These are phyloP conservation scores for Haplographium delicatum DNA, from an alignment of 495 filamentous ascomycete species.

Conservation along the genomic window DNA sequence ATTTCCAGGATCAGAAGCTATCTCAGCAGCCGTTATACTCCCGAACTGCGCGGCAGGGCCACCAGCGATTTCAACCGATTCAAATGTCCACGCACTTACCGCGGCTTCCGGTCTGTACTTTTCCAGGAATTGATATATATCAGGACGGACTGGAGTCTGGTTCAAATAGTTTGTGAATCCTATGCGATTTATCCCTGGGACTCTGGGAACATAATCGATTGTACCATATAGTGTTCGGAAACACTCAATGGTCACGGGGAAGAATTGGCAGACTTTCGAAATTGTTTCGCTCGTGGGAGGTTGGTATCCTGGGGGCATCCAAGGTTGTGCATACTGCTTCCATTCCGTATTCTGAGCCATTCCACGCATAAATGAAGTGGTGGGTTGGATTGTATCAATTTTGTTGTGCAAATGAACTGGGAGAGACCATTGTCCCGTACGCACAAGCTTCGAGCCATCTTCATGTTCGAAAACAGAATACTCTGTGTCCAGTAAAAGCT, in stretches of 20 bases:
- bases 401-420: constrained; percentile 49
- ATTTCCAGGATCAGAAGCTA: constrained; percentile 37
- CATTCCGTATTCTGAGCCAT: constrained; percentile 19
- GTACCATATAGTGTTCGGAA: constrained; percentile 51
- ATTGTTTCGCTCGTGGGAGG: constrained; percentile 12
- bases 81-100: constrained; percentile 51
- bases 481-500: constrained; percentile 52
- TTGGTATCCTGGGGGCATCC: constrained; percentile 11
- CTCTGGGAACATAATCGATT: constrained; percentile 35
- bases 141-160: constrained; percentile 56
- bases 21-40: constrained; percentile 15
- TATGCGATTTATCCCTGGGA: constrained; percentile 37
- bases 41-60: constrained; percentile 50
- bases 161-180: constrained; percentile 68
- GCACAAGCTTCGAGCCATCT: constrained; percentile 29
- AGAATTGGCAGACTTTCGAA: constrained; percentile 16
- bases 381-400: constrained; percentile 62
- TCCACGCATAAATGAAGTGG: constrained; percentile 52
- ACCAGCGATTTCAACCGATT: constrained; percentile 54
- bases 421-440: constrained; percentile 44
- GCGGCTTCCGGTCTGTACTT: constrained; percentile 45
- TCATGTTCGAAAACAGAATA: constrained; percentile 53
- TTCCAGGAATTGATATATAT: constrained; percentile 49
- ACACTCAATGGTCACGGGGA: constrained; percentile 38
- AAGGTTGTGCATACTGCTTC: constrained; percentile 8